A percentile compares a stretch with the other conserved stretches of the same genome.
phyloP scores from a whole-genome alignment of 352 stramenopile species.

The Elongisporangium senticosum region DNA sequence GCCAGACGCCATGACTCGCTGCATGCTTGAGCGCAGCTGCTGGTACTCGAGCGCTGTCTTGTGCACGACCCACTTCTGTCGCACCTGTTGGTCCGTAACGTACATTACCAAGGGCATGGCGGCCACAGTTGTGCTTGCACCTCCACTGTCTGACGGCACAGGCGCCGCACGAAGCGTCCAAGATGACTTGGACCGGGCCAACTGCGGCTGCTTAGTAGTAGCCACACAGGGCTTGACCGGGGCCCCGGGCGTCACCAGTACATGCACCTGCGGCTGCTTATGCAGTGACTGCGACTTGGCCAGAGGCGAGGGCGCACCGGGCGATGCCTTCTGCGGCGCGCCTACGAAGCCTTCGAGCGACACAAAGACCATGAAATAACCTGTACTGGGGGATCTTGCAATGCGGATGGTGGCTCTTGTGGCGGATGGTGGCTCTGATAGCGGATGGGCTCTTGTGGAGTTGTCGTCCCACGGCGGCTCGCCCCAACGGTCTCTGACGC shows the following conservation, averaged over 20 bases:
- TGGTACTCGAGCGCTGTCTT: conserved; percentile 47
- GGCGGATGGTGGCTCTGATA: conserved; percentile 1
- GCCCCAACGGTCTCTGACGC: too few relatives aligned
- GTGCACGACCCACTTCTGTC: conserved; percentile 63
- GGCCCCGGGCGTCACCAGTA: conserved; percentile 68
- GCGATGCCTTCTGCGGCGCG: conserved; percentile 2
- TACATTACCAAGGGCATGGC: conserved; percentile 55
- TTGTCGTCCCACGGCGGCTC: too few relatives aligned
- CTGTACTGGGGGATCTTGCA: too few relatives aligned
- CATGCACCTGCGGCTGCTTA: conserved; percentile 26
- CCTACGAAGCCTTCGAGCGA: conserved; percentile 62
- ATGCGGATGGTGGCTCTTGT: too few relatives aligned
- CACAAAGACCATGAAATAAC: conserved; percentile 62
- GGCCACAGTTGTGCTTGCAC: conserved; percentile 4
- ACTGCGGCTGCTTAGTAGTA: conserved; percentile 7
- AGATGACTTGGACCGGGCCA: not conserved
- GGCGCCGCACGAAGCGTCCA: conserved; percentile 2
- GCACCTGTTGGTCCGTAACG: conserved; percentile 60
- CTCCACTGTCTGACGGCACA: not conserved
- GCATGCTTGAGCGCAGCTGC: conserved; percentile 34
- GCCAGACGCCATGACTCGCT: conserved; percentile 11
- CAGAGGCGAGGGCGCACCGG: too few relatives aligned
- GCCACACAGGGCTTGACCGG: conserved; percentile 26
- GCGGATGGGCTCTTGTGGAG: not conserved
- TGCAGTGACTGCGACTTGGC: conserved; percentile 2